These are phyloP conservation scores for Dendryphion nanum DNA, from an alignment of 2,329 filamentous ascomycete genomes.

Conservation along the genomic window DNA sequence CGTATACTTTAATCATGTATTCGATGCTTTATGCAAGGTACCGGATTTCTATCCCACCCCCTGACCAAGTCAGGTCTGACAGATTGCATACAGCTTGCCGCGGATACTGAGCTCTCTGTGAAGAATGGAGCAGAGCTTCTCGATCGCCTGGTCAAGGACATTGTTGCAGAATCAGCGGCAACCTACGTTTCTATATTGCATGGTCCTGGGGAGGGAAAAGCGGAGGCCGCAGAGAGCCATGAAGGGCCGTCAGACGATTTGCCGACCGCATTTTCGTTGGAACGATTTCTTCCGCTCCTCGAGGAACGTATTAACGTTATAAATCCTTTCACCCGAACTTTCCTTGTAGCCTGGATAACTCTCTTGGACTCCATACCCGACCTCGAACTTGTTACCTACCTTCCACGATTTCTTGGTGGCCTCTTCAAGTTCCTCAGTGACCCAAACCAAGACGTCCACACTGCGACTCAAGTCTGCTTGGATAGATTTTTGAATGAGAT, in stretches of 20 bases:
- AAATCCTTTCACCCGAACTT: conserved; percentile 91
- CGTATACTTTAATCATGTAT: conserved; percentile 97
- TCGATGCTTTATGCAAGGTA: conserved; percentile 95
- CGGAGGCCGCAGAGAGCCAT: conserved; percentile 15
- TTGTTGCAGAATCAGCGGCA: conserved; percentile 90
- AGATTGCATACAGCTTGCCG: conserved; percentile 67
- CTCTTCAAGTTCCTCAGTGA: conserved; percentile 91
- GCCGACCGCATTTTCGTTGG: conserved; percentile 87
- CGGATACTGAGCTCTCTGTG: conserved; percentile 92
- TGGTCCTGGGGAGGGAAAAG: conserved; percentile 52
- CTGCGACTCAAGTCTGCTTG: conserved; percentile 81
- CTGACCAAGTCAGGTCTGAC: conserved; percentile 16
- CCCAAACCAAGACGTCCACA: conserved; percentile 89
- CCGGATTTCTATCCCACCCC: conserved; percentile 1
- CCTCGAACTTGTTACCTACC: conserved; percentile 85
- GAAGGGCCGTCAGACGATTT: conserved; percentile 39
- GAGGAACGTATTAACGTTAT: conserved; percentile 93
- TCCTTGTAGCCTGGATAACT: conserved; percentile 94
- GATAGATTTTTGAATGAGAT: conserved; percentile 93
- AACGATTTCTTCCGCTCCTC: conserved; percentile 85
- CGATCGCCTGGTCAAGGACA: conserved; percentile 92
- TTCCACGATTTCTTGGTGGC: conserved; percentile 88
- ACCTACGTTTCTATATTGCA: conserved; percentile 92
- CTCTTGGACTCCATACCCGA: conserved; percentile 95
- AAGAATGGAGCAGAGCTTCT: conserved; percentile 97